phyloP scores from a whole-genome alignment of 257 asterid genomes.

The Solanum tacnaense region DNA sequence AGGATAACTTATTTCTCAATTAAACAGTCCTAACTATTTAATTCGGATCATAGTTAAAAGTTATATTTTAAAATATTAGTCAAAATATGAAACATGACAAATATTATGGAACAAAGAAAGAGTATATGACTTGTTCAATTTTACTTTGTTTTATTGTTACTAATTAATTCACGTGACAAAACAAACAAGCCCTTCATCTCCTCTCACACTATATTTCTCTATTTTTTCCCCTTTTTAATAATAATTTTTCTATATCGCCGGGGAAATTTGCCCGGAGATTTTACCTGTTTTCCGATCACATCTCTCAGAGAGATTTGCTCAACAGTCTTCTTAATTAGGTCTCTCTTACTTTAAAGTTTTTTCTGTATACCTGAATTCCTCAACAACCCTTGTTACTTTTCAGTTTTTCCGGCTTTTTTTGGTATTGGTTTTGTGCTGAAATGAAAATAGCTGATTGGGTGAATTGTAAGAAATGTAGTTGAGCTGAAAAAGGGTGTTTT shows the following conservation, averaged over 20 bases:
- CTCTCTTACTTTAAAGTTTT: background rate
- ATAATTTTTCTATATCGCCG: background rate
- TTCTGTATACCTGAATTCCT: background rate
- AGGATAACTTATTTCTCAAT: too few species aligned
- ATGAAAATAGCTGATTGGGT: background rate
- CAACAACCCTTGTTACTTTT: background rate
- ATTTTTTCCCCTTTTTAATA: background rate
- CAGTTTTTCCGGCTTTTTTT: background rate
- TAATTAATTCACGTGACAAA: background rate
- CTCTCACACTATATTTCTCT: background rate
- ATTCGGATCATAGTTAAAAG: too few species aligned
- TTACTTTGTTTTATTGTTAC: background rate
- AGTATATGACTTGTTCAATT: background rate
- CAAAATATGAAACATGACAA: too few species aligned
- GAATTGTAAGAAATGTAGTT: constrained; percentile 10
- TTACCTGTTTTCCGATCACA: background rate
- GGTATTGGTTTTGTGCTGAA: background rate
- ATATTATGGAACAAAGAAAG: background rate
- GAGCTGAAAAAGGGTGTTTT: background rate
- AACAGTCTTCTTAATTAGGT: background rate
- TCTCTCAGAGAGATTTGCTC: background rate
- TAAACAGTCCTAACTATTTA: too few species aligned
- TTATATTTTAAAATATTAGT: too few species aligned
- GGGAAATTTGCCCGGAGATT: background rate
- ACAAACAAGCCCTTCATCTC: background rate